These are phyloP conservation scores for Prunus mira DNA, from an alignment of 306 rosid genomes.

Conservation along the genomic window DNA sequence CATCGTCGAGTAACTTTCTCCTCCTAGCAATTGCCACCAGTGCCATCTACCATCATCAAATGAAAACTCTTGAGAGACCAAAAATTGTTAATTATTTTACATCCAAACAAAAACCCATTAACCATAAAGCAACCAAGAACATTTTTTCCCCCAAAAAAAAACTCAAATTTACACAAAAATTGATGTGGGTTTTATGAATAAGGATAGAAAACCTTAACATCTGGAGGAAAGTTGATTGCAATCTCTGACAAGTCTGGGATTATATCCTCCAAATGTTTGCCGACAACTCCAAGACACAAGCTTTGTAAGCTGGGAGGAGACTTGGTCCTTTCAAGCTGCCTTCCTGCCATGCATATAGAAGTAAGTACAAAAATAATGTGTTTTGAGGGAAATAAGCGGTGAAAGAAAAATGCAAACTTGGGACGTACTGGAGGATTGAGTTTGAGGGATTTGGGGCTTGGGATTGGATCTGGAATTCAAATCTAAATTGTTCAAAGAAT, in stretches of 20 bases:
- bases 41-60: conserved; percentile 44
- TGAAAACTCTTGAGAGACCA: neutral
- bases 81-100: neutral
- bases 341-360: conserved; percentile 30
- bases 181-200: neutral
- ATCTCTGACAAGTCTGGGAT: conserved; percentile 68
- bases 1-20: conserved; percentile 70
- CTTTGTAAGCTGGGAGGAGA: conserved; percentile 66
- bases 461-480: conserved; percentile 47
- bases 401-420: neutral
- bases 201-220: conserved; percentile 30
- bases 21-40: conserved; percentile 78
- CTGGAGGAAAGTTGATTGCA: conserved; percentile 59
- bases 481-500: conserved; percentile 46
- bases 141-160: neutral
- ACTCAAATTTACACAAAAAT: neutral
- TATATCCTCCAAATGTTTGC: conserved; percentile 82
- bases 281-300: conserved; percentile 76
- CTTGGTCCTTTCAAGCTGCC: conserved; percentile 36
- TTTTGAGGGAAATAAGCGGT: neutral
- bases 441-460: conserved; percentile 23
- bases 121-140: neutral
- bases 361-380: neutral
- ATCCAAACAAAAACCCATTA: neutral
- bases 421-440: conserved; percentile 39